Conservation (phyloP, 768 basidiomycete genomes). For the Sistotremastrum suecicum region DNA sequence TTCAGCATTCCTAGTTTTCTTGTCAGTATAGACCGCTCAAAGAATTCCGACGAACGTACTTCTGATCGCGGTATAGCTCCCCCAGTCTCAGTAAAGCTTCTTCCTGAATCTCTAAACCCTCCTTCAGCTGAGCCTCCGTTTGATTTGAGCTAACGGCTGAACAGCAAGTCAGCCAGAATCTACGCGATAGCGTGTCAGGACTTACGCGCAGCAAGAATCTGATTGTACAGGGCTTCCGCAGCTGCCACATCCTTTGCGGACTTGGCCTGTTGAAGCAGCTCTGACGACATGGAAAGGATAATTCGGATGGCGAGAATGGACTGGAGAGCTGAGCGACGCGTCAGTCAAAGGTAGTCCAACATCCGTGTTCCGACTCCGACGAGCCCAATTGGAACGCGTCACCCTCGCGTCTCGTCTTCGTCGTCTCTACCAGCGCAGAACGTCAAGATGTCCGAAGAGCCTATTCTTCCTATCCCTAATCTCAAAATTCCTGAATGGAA, state of each 20-base stretch:
- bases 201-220: conserved; percentile 31
- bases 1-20: conserved; percentile 50
- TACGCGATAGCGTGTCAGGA: conserved; percentile 4
- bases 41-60: conserved; percentile 29
- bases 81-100: conserved; percentile 74
- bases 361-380: conserved; percentile 12
- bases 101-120: conserved; percentile 68
- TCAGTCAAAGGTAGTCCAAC: too few species aligned
- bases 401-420: conserved; percentile 9
- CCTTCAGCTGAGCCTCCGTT: conserved; percentile 30
- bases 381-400: conserved; percentile 12
- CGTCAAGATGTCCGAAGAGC: conserved; percentile 68
- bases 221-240: conserved; percentile 64
- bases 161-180: conserved; percentile 4
- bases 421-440: conserved; percentile 2
- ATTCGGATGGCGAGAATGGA: too few species aligned
- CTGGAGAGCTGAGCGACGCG: too few species aligned
- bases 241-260: conserved; percentile 35
- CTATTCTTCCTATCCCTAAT: conserved; percentile 78
- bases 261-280: conserved; percentile 45
- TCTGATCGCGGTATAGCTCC: conserved; percentile 73
- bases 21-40: background rate
- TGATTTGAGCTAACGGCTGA: conserved; percentile 21
- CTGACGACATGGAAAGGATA: background rate
- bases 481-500: conserved; percentile 66